phyloP scores from a whole-genome alignment of 164 flowering plant genomes.

The Stephania yunnanensis region DNA sequence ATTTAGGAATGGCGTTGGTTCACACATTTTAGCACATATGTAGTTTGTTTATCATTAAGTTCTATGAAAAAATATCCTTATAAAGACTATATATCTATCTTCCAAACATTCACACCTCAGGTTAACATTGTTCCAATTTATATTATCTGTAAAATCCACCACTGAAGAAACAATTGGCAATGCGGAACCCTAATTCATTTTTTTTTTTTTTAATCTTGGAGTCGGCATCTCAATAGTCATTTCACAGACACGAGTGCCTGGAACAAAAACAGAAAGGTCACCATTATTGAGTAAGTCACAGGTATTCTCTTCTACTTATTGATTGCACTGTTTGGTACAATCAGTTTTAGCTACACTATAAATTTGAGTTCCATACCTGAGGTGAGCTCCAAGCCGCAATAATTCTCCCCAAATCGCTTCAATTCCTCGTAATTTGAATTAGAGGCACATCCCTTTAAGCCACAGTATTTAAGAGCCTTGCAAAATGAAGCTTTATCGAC shows the following conservation, averaged over 20 bases:
- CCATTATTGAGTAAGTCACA: no score
- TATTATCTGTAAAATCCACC: no score
- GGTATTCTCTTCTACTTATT: no score
- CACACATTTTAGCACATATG: background rate
- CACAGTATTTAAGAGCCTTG: constrained; percentile 26
- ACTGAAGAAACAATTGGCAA: no score
- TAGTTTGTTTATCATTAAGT: no score
- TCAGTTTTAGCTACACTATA: background rate
- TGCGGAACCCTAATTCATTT: no score
- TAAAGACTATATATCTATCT: background rate
- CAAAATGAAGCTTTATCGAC: constrained; percentile 42
- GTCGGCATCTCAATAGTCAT: no score
- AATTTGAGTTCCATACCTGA: constrained; percentile 9
- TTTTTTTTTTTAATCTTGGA: no score
- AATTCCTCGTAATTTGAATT: constrained; percentile 15
- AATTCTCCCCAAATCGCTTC: constrained; percentile 15
- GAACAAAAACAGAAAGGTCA: no score
- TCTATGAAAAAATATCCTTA: no score
- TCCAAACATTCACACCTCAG: background rate
- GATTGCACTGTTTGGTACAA: background rate
- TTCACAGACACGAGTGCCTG: no score
- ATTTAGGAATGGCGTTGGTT: background rate
- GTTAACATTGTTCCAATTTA: background rate
- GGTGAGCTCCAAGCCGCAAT: constrained; percentile 27
- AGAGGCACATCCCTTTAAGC: constrained; percentile 23